Evolutionary conservation across 495 filamentous ascomycete genomes (phyloP).

Genomic region (Sordaria brevicollis): DNA sequence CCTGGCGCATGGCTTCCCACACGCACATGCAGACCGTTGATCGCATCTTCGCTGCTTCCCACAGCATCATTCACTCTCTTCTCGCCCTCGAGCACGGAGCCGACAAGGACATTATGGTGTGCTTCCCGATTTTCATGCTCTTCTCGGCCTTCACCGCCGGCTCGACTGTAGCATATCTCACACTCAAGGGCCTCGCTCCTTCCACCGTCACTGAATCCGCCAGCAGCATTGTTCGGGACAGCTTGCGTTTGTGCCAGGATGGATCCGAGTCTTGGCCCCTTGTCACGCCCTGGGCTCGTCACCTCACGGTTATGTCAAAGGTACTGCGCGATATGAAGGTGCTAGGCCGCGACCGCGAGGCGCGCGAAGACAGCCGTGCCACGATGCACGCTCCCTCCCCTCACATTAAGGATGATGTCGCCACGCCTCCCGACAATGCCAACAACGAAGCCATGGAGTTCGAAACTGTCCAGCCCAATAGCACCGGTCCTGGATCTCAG

Average conservation of each 20-base stretch:
- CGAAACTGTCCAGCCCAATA: constrained; percentile 19
- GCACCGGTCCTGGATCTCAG: constrained; percentile 9
- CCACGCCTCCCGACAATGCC: constrained; percentile 29
- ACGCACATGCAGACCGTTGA: constrained; percentile 31
- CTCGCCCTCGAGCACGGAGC: constrained; percentile 33
- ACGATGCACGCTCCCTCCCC: constrained; percentile 16
- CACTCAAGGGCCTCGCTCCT: constrained; percentile 37
- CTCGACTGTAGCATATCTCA: constrained; percentile 40
- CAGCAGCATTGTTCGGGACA: constrained; percentile 35
- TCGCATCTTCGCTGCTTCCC: constrained; percentile 38
- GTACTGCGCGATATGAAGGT: constrained; percentile 32
- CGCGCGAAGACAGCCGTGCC: constrained; percentile 18
- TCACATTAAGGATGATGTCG: constrained; percentile 35
- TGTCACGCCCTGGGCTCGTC: constrained; percentile 40
- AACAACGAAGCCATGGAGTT: constrained; percentile 38
- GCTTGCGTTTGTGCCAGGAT: constrained; percentile 37
- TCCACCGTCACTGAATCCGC: constrained; percentile 36
- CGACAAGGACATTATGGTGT: constrained; percentile 38
- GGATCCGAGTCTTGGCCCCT: constrained; percentile 39
- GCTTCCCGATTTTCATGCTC: constrained; percentile 42
- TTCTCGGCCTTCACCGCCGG: constrained; percentile 42
- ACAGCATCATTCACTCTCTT: constrained; percentile 37
- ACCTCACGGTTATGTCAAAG: constrained; percentile 40
- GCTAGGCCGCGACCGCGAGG: constrained; percentile 9
- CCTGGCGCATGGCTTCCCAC: constrained; percentile 31